Percentiles rank a stretch among this genome's conserved stretches.
phyloP scores from a whole-genome alignment of 371 early-diverging fungal species.

The Dichotomocladium elegans region DNA sequence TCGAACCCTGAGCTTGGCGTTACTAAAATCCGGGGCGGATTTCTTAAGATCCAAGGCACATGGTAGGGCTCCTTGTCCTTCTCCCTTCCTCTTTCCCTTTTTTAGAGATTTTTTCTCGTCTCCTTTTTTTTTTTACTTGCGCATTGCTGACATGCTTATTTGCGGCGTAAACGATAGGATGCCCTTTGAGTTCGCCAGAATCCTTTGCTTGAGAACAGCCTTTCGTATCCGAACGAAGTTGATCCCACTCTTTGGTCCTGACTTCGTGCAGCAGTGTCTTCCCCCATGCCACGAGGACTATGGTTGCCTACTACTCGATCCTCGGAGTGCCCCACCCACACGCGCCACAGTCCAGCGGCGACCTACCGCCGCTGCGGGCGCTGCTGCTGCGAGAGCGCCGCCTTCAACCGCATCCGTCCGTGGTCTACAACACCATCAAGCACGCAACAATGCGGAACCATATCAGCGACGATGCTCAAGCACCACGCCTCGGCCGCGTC shows the following conservation, averaged over 20 bases:
- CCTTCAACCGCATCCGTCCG: not conserved
- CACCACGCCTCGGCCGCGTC: not conserved
- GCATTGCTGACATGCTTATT: too few species aligned
- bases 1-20: conserved; percentile 60
- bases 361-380: not conserved
- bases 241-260: conserved; percentile 58
- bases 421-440: not conserved
- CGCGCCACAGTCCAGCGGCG: conserved; percentile 1
- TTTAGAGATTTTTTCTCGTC: too few species aligned
- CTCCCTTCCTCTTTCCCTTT: too few species aligned
- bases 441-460: too few species aligned
- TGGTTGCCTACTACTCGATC: conserved; percentile 39
- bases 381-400: not conserved
- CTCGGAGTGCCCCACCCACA: conserved; percentile 15
- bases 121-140: too few species aligned
- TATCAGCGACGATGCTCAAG: not conserved
- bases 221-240: conserved; percentile 59
- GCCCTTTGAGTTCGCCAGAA: conserved; percentile 55
- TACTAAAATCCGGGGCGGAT: conserved; percentile 68
- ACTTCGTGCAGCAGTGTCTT: conserved; percentile 48
- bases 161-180: too few species aligned
- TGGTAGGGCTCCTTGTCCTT: too few species aligned
- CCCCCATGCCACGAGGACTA: conserved; percentile 50
- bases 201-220: conserved; percentile 53
- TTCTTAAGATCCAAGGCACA: conserved; percentile 69